phyloP scores from a whole-genome alignment of 1,284 basidiomycete species.

The Schizophyllum amplum region DNA sequence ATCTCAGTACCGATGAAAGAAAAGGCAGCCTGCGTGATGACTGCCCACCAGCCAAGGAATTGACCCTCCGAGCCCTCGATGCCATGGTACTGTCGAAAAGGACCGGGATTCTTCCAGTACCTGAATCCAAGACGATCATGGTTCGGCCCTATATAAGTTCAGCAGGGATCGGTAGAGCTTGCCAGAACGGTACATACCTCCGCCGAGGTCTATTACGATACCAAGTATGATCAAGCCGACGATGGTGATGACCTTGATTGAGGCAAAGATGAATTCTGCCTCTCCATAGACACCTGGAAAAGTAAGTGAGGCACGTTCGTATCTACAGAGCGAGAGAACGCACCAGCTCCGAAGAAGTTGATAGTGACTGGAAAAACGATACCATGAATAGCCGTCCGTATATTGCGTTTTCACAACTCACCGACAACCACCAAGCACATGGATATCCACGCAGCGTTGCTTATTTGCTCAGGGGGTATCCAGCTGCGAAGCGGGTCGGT shows the following conservation, averaged over 20 bases:
- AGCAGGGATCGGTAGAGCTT: constrained; percentile 1
- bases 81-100: constrained; percentile 50
- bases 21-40: constrained; percentile 74
- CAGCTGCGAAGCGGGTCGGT: not conserved
- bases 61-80: constrained; percentile 54
- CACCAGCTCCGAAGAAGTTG: constrained; percentile 71
- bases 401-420: not conserved
- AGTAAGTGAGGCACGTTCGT: constrained; percentile 1
- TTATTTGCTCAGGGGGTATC: constrained; percentile 30
- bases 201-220: constrained; percentile 60
- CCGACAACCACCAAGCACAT: constrained; percentile 42
- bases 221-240: constrained; percentile 54
- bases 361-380: constrained; percentile 38
- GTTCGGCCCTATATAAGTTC: constrained; percentile 32
- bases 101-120: constrained; percentile 69
- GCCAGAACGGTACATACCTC: constrained; percentile 31
- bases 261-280: constrained; percentile 67
- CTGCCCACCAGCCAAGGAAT: constrained; percentile 64
- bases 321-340: constrained; percentile 11
- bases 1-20: constrained; percentile 80
- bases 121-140: constrained; percentile 49
- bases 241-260: constrained; percentile 77
- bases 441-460: constrained; percentile 69
- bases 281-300: constrained; percentile 57
- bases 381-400: not conserved